A percentile compares a stretch with the other conserved stretches of the same genome.
phyloP scores from a whole-genome alignment of 2,329 filamentous ascomycete species.

The Clathrospora elynae region DNA sequence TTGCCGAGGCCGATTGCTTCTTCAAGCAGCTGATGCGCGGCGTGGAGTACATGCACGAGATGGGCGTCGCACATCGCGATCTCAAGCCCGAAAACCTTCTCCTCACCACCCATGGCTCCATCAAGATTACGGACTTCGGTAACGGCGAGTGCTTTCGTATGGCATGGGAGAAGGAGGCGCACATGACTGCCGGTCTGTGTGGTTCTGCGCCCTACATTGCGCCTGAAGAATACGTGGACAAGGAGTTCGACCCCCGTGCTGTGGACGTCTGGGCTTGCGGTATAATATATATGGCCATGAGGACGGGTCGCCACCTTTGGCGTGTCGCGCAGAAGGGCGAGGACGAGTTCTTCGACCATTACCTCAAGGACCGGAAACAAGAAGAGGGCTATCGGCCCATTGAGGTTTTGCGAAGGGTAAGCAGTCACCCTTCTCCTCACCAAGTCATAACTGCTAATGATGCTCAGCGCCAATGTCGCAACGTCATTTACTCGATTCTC shows the following conservation, averaged over 20 bases:
- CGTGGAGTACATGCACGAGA: constrained; percentile 98
- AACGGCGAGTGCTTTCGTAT: constrained; percentile 99
- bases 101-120: constrained; percentile 84
- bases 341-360: constrained; percentile 95
- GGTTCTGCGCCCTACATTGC: constrained; percentile 97
- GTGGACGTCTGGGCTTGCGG: constrained; percentile 98
- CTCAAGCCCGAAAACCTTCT: constrained; percentile 96
- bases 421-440: constrained; percentile 43
- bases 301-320: constrained; percentile 94
- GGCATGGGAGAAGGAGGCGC: constrained; percentile 98
- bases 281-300: constrained; percentile 99
- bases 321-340: constrained; percentile 95
- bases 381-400: constrained; percentile 97
- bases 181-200: constrained; percentile 97
- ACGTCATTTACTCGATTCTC: constrained; percentile 98
- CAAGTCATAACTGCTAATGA: constrained; percentile 21
- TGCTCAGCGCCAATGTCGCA: constrained; percentile 85
- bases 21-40: constrained; percentile 99
- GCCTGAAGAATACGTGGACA: constrained; percentile 92
- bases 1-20: constrained; percentile 92
- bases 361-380: constrained; percentile 88
- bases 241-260: constrained; percentile 95
- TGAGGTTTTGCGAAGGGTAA: constrained; percentile 90
- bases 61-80: constrained; percentile 97
- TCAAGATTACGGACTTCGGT: constrained; percentile 98